These are phyloP conservation scores for Meyerozyma carpophila DNA, from an alignment of 1,139 yeast species.

Conservation along the genomic window DNA sequence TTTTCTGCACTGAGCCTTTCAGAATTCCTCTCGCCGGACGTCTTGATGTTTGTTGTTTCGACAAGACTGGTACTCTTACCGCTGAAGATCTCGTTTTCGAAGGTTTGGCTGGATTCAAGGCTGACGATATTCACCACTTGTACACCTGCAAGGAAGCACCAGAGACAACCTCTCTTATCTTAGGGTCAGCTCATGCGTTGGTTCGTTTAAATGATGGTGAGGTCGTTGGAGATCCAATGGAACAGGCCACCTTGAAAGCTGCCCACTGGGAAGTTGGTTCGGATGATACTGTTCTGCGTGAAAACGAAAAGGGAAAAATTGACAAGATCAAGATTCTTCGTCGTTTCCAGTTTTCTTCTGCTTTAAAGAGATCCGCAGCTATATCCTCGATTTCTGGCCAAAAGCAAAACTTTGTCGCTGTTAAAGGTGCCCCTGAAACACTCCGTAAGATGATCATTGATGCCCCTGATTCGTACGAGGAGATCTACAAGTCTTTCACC, in stretches of 20 bases:
- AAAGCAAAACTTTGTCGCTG: conserved; percentile 72
- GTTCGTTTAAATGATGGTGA: conserved; percentile 94
- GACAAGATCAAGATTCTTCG: conserved; percentile 72
- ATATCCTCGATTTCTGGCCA: conserved; percentile 56
- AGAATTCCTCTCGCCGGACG: conserved; percentile 98
- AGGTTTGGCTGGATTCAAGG: conserved; percentile 83
- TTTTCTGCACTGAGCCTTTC: conserved; percentile 97
- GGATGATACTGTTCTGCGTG: conserved; percentile 59
- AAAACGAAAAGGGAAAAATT: conserved; percentile 26
- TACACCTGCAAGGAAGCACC: conserved; percentile 57
- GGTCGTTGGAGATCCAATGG: conserved; percentile 99
- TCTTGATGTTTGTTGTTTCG: conserved; percentile 97
- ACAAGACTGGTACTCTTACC: conserved; percentile 96
- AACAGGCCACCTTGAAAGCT: conserved; percentile 88
- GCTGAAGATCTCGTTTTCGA: conserved; percentile 96
- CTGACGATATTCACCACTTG: conserved; percentile 49
- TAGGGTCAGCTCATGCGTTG: conserved; percentile 95
- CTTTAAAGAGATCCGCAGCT: conserved; percentile 91
- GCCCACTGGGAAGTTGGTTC: conserved; percentile 81
- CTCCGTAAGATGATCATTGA: conserved; percentile 67
- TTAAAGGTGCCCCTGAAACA: conserved; percentile 99
- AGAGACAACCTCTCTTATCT: conserved; percentile 59
- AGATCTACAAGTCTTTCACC: conserved; percentile 82
- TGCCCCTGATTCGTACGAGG: conserved; percentile 80
- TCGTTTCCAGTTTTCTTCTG: conserved; percentile 95